Base-by-base conservation (phyloP, 2,329 filamentous ascomycete genomes). In the Cytospora piceae region DNA sequence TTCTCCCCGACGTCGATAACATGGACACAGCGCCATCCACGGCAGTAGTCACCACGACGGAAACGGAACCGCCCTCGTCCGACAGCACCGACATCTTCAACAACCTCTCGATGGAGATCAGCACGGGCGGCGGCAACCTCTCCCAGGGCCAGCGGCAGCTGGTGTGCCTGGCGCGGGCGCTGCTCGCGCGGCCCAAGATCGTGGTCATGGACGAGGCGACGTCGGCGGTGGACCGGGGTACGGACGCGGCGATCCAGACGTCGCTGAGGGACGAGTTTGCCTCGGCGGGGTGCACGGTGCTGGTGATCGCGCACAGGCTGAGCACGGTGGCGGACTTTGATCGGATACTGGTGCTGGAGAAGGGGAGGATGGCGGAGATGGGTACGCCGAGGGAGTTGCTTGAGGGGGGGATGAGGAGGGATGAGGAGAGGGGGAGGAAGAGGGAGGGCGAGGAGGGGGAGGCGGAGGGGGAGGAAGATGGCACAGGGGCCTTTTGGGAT, bases 231-330 rank as follows among this genome's bases (percentile, higher is more conserved):
- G 87, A 89, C 70, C 76, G 78, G 15, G 80, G 80, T 60, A 88
- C 86, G 2, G 87, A 89, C 69, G 77, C 80, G 42, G 77, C 80
- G 31, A 85, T 89, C 75, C 85, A 88, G 71, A 77, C 78, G 37
- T 78, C 87, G 34, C 80, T 89, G 62, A 80, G 84, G 3, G 76
- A 81, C 56, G 74, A 73, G 58, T 76, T 77, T 57, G 81, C 81
- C 32, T 81, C 82, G 49, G 77, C 77, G 29, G 81, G 81, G 9
- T 85, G 85, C 69, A 89, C 87, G 2, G 81, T 90, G 53, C 70
- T 79, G 42, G 77, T 77, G 15, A 77, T 79, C 59, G 77, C 77
- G 6, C 77, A 79, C 61, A 73, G 77, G 8, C 66, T 79, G 54
- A 76, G 76, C 61, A 85, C 82, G 0, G 82, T 85, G 15, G 76